Percentiles rank a stretch among this genome's conserved stretches.
phyloP scores from a whole-genome alignment of 495 filamentous ascomycete genomes.

The Aspergillus homomorphus region DNA sequence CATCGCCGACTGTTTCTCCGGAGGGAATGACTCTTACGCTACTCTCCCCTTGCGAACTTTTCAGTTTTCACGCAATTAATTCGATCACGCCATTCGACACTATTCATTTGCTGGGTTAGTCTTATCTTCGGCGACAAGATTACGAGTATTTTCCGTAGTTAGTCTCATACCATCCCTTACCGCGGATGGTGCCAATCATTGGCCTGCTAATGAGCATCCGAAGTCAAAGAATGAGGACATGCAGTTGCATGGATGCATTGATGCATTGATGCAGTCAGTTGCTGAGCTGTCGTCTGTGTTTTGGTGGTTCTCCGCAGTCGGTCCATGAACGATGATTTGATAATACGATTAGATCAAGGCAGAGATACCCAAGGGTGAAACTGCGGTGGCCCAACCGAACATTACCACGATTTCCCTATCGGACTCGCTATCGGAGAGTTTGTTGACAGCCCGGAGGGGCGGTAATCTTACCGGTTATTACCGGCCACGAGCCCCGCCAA shows the following conservation, averaged over 20 bases:
- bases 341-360: background rate
- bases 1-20: background rate
- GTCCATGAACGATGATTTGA: background rate
- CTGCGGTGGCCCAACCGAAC: background rate
- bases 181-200: background rate
- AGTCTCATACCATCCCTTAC: background rate
- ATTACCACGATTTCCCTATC: background rate
- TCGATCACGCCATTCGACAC: constrained; percentile 7
- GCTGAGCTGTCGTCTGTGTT: too few relatives aligned
- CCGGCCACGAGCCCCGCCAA: background rate
- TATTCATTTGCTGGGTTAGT: background rate
- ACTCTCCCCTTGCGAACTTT: too few relatives aligned
- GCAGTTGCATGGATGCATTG: too few relatives aligned
- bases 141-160: background rate
- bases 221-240: background rate
- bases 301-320: background rate
- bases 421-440: too few relatives aligned
- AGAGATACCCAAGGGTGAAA: background rate
- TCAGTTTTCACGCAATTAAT: background rate
- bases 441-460: background rate
- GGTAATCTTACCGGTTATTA: background rate
- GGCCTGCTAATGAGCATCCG: background rate
- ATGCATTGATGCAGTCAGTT: too few relatives aligned
- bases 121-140: background rate
- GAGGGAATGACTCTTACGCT: too few relatives aligned